These are phyloP conservation scores for Candida nanaspora DNA, from an alignment of 805 yeast genomes.

Conservation along the genomic window DNA sequence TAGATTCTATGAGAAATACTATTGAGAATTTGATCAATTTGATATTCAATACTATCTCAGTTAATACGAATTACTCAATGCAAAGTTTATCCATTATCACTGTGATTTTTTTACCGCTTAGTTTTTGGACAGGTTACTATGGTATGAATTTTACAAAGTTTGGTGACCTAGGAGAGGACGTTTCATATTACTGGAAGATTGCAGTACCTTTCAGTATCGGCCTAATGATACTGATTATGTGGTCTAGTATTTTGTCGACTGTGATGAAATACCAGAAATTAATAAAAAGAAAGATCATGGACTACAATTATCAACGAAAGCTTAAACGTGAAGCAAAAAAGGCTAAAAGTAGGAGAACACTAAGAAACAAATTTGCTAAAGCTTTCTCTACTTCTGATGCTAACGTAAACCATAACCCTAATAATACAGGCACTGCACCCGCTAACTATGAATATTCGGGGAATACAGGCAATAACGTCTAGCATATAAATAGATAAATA, in stretches of 20 bases:
- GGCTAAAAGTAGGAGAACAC: neutral
- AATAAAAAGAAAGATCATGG: neutral
- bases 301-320: neutral
- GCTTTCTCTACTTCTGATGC: neutral
- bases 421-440: too few species aligned
- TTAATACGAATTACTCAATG: slow-evolving; percentile 49
- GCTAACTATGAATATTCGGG: too few species aligned
- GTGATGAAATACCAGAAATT: neutral
- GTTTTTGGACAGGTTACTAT: slow-evolving; percentile 56
- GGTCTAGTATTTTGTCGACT: slow-evolving; percentile 6
- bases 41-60: slow-evolving; percentile 51
- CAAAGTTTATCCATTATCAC: slow-evolving; percentile 46
- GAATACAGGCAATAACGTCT: too few species aligned
- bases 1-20: slow-evolving; percentile 45
- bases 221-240: slow-evolving; percentile 28
- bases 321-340: neutral
- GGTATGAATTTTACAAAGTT: slow-evolving; percentile 47
- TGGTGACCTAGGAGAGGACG: slow-evolving; percentile 30
- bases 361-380: neutral
- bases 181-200: slow-evolving; percentile 40
- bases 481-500: too few species aligned
- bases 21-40: slow-evolving; percentile 44
- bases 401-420: neutral
- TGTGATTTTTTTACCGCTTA: slow-evolving; percentile 50
- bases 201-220: slow-evolving; percentile 35